phyloP scores from a whole-genome alignment of 1,139 yeast genomes.

The Saccharomyces hybrid region DNA sequence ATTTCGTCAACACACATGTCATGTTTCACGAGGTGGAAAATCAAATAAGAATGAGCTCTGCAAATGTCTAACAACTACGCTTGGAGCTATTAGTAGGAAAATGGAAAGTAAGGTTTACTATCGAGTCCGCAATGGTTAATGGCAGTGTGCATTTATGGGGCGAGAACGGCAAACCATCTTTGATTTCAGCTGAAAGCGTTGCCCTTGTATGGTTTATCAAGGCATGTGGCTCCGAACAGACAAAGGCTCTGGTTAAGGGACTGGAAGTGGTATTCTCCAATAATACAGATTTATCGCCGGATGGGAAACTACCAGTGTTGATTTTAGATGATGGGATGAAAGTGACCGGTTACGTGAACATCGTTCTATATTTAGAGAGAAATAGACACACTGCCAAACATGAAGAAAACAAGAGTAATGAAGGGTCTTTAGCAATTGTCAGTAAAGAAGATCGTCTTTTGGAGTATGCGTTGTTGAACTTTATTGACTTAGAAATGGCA shows the following conservation, averaged over 20 bases:
- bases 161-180: conserved; percentile 18
- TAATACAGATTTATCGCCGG: conserved; percentile 45
- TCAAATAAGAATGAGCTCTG: conserved; percentile 12
- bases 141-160: conserved; percentile 26
- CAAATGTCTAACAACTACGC: neutral
- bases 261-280: conserved; percentile 26
- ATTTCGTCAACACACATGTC: neutral
- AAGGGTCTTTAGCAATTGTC: conserved; percentile 2
- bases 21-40: neutral
- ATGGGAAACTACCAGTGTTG: conserved; percentile 52
- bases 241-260: conserved; percentile 1
- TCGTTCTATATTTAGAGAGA: conserved; percentile 35
- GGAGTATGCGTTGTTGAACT: conserved; percentile 18
- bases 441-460: conserved; percentile 7
- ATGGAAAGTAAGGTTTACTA: neutral
- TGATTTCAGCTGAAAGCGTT: conserved; percentile 27
- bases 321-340: conserved; percentile 23
- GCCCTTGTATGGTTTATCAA: conserved; percentile 26
- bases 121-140: neutral
- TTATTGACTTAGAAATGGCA: conserved; percentile 17
- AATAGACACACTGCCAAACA: neutral
- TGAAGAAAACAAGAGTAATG: neutral
- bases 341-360: conserved; percentile 44
- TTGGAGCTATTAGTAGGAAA: conserved; percentile 2
- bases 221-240: conserved; percentile 1